Base-by-base conservation (phyloP, 192 early-diverging fungal genomes). In the Rhizophagus sp. region DNA sequence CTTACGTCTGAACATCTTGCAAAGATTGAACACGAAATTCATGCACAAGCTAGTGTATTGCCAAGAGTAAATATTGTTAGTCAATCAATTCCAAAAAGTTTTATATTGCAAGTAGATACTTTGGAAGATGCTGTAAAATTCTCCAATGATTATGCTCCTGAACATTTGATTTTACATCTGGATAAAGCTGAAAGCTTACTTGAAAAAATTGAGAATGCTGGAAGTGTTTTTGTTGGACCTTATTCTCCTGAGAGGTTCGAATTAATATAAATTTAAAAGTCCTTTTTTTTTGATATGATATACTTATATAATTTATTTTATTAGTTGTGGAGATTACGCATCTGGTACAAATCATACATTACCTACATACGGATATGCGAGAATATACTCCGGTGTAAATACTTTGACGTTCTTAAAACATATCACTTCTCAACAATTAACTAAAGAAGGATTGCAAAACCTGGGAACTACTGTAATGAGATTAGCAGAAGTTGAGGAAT, bases 301-400 rank as follows among this genome's bases (percentile, higher is more conserved):
- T 36, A 36, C 5, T 36, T 36, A 36, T 24, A 5, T 24, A 47
- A 67, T 66, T 78, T 67, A 9, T 30, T 41, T 22, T 3, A 5
- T 57, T 57, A 94, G 95, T 79, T 97, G 97, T 80, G 98, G 98
- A 73, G 98, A 99, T 84, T 99, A 99, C 86, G 98, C 98, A 5
- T 98, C 96, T 0, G 98, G 98, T 66, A 99, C 98, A 22, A 99
- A 99, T 90, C 98, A 99, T 88, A 99, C 98, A 4, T 87, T 99
- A 78, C 98, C 98, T 22, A 99, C 97, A 2, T 99, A 99, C 82
- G 98, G 98, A 39, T 99, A 97, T 85, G 94, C 98, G 25, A 88
- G 92, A 75, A 99, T 98, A 95, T 98, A 99, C 87, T 97, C 96
- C 78, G 98, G 98, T 36, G 97, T 99, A 34, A 98, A 96, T 86